Conservation (phyloP, 805 yeast species). For the Lipomyces oligophaga region DNA sequence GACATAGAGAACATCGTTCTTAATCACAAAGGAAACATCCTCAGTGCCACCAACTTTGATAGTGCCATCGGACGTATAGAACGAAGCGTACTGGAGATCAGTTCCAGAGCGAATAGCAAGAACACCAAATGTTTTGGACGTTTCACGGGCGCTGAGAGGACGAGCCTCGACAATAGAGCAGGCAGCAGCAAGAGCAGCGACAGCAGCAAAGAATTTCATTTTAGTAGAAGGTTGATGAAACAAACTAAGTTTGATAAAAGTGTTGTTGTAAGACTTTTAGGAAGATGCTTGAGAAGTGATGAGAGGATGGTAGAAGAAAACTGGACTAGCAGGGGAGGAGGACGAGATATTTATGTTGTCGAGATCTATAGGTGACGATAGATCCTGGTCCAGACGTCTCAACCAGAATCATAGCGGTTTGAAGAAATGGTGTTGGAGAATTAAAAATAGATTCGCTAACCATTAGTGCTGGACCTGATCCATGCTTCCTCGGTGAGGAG, state of each 20-base stretch:
- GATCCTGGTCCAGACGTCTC: too few species aligned
- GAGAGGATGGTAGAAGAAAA: not conserved
- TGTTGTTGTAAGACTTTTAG: not conserved
- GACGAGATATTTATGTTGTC: not conserved
- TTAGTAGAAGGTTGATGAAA: not conserved
- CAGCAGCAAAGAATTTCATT: not conserved
- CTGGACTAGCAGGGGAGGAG: not conserved
- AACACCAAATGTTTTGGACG: slow-evolving; percentile 8
- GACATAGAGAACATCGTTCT: slow-evolving; percentile 13
- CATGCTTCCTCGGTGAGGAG: too few species aligned
- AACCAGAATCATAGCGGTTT: too few species aligned
- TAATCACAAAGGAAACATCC: slow-evolving; percentile 2
- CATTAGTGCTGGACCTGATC: too few species aligned
- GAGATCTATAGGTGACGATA: not conserved
- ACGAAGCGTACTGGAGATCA: slow-evolving; percentile 14
- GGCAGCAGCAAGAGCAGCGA: slow-evolving; percentile 4
- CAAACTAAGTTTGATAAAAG: too few species aligned
- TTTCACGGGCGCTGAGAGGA: slow-evolving; percentile 1
- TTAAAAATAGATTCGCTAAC: too few species aligned
- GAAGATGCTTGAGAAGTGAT: not conserved
- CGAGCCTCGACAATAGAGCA: not conserved
- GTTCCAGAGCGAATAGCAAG: slow-evolving; percentile 20
- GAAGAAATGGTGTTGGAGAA: too few species aligned
- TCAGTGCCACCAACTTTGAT: slow-evolving; percentile 4
- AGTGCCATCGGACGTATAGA: slow-evolving; percentile 12